A percentile compares a stretch with the other conserved stretches of the same genome.
Conservation (phyloP, 2,329 filamentous ascomycete genomes). For the Penicillium capsulatum region DNA sequence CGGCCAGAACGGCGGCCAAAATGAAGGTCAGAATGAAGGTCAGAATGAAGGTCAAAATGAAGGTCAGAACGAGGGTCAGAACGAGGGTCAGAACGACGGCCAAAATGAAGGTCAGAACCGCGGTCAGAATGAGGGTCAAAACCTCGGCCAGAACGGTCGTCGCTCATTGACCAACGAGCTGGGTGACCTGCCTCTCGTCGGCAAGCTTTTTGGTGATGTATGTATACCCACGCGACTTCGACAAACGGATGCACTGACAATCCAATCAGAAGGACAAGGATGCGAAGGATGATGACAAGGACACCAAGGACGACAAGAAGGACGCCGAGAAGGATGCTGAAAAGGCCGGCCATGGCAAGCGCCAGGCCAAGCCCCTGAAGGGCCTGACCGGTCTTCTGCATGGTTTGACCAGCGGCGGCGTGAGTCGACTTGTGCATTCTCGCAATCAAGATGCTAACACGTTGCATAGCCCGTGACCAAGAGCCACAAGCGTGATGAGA, state of each 20-base stretch:
- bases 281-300: background rate
- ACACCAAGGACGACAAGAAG: constrained; percentile 1
- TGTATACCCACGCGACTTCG: background rate
- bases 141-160: constrained; percentile 6
- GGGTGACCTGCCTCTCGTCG: constrained; percentile 13
- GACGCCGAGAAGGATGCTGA: background rate
- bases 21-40: constrained; percentile 3
- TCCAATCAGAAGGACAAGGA: no score
- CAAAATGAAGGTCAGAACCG: constrained; percentile 1
- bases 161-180: constrained; percentile 9
- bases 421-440: constrained; percentile 3
- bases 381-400: constrained; percentile 10
- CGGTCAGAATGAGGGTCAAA: constrained; percentile 6
- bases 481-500: constrained; percentile 10
- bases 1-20: constrained; percentile 1
- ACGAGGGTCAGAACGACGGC: constrained; percentile 5
- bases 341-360: background rate
- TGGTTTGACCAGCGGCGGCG: constrained; percentile 11
- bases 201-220: constrained; percentile 11
- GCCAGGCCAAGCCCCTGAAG: constrained; percentile 3
- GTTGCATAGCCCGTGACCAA: constrained; percentile 6
- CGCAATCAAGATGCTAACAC: background rate
- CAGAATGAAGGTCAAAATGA: constrained; percentile 3
- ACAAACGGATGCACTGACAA: no score
- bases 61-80: constrained; percentile 3